Conservation (phyloP, 139 green algal genomes). For the Volvox reticuliferus region DNA sequence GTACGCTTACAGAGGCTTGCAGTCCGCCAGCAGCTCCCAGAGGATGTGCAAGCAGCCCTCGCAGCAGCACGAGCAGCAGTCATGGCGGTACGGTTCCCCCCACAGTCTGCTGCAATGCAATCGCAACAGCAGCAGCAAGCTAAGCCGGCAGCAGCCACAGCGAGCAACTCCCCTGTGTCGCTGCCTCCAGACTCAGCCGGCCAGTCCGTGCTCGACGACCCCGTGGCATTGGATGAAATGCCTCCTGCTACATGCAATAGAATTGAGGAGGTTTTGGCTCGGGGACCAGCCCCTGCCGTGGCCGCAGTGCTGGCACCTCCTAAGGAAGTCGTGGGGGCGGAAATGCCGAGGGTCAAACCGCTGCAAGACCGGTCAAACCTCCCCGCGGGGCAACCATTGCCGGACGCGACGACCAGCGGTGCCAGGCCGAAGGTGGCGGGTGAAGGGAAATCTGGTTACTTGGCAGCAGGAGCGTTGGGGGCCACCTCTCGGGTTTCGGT, state of each 20-base stretch:
- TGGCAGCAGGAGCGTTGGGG: no score
- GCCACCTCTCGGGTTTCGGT: no score
- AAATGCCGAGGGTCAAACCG: neutral
- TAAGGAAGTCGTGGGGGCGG: neutral
- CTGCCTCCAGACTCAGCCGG: neutral
- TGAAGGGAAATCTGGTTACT: no score
- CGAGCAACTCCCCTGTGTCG: neutral
- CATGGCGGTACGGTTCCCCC: neutral
- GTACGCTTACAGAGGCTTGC: slow-evolving; percentile 6
- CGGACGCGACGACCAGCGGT: neutral
- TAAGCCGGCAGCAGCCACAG: neutral
- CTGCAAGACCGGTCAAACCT: slow-evolving; percentile 23
- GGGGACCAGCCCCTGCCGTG: no score
- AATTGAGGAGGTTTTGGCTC: neutral
- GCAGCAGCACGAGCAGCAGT: neutral
- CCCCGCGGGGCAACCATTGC: neutral
- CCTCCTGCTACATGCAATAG: neutral
- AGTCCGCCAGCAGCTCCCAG: slow-evolving; percentile 21
- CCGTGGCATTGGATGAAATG: slow-evolving; percentile 17
- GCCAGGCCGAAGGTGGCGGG: no score
- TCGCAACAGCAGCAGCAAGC: neutral
- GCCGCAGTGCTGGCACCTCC: neutral
- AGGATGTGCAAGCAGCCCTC: slow-evolving; percentile 32
- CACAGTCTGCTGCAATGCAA: neutral
- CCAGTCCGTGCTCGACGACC: slow-evolving; percentile 1